Percentiles rank a stretch among this genome's conserved stretches.
phyloP scores from a whole-genome alignment of 2,329 filamentous ascomycete genomes.

The Ceratocystis ficicola region DNA sequence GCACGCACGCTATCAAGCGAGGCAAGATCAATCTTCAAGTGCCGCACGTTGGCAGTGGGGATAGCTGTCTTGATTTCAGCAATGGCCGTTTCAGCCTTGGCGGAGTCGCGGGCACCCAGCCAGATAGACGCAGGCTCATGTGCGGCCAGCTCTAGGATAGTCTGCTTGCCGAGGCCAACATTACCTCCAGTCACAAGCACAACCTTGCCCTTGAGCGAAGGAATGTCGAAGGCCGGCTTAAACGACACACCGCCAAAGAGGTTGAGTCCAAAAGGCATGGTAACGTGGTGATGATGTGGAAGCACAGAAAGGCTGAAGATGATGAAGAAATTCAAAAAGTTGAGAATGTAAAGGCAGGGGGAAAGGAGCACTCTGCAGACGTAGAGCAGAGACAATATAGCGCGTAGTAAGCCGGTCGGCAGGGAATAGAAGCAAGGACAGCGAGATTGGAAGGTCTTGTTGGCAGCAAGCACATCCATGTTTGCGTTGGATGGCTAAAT shows the following conservation, averaged over 20 bases:
- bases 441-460: background rate
- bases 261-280: conserved; percentile 21
- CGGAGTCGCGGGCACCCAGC: conserved; percentile 34
- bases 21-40: conserved; percentile 30
- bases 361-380: background rate
- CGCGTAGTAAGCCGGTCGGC: background rate
- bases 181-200: conserved; percentile 36
- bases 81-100: conserved; percentile 30
- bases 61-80: conserved; percentile 16
- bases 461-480: background rate
- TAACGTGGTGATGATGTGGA: conserved; percentile 16
- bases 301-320: conserved; percentile 17
- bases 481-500: background rate
- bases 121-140: conserved; percentile 34
- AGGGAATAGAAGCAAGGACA: conserved; percentile 6
- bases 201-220: conserved; percentile 37
- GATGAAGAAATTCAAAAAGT: conserved; percentile 3
- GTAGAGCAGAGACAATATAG: background rate
- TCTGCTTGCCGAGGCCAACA: conserved; percentile 32
- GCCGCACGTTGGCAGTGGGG: conserved; percentile 26
- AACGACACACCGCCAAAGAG: conserved; percentile 23
- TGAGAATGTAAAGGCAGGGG: background rate
- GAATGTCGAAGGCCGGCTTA: conserved; percentile 35
- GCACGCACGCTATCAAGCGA: conserved; percentile 31
- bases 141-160: conserved; percentile 31